These are phyloP conservation scores for Penicillium herquei DNA, from an alignment of 495 filamentous ascomycete genomes.

Conservation along the genomic window DNA sequence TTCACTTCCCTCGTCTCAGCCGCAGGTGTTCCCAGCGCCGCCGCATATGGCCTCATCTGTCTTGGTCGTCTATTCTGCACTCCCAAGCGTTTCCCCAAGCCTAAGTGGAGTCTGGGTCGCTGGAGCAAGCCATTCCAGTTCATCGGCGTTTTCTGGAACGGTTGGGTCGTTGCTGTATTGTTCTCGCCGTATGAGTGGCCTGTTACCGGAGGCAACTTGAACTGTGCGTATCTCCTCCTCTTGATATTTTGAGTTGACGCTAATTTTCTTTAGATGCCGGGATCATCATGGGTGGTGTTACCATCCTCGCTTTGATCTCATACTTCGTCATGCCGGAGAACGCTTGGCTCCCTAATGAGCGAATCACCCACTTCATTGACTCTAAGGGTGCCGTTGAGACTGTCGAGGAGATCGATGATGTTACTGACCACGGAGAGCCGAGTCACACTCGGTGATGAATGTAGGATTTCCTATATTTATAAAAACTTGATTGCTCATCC, in stretches of 20 bases:
- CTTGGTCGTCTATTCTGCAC: slow-evolving; percentile 51
- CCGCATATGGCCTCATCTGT: slow-evolving; percentile 54
- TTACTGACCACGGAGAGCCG: slow-evolving; percentile 3
- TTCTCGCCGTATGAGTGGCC: slow-evolving; percentile 49
- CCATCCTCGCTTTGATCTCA: slow-evolving; percentile 45
- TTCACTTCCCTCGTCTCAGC: slow-evolving; percentile 55
- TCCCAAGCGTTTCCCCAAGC: slow-evolving; percentile 44
- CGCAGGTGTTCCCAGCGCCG: slow-evolving; percentile 50
- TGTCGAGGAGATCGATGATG: slow-evolving; percentile 23
- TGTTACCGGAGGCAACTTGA: slow-evolving; percentile 43
- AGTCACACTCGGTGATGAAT: not conserved
- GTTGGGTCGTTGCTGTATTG: slow-evolving; percentile 48
- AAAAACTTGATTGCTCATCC: not conserved
- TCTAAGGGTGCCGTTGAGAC: slow-evolving; percentile 38
- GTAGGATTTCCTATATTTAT: too few species aligned
- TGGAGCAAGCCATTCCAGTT: slow-evolving; percentile 50
- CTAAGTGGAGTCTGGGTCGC: slow-evolving; percentile 43
- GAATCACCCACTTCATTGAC: slow-evolving; percentile 46
- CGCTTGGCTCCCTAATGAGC: slow-evolving; percentile 42
- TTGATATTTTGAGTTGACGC: not conserved
- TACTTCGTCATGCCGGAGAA: slow-evolving; percentile 50
- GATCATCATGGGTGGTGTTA: slow-evolving; percentile 50
- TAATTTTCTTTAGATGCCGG: slow-evolving; percentile 39
- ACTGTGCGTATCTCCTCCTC: slow-evolving; percentile 33
- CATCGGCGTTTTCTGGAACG: slow-evolving; percentile 50